Percentiles rank a stretch among this genome's conserved stretches.
These are phyloP conservation scores for Alternaria postmessia DNA, from an alignment of 2,329 filamentous ascomycete species.

Conservation along the genomic window DNA sequence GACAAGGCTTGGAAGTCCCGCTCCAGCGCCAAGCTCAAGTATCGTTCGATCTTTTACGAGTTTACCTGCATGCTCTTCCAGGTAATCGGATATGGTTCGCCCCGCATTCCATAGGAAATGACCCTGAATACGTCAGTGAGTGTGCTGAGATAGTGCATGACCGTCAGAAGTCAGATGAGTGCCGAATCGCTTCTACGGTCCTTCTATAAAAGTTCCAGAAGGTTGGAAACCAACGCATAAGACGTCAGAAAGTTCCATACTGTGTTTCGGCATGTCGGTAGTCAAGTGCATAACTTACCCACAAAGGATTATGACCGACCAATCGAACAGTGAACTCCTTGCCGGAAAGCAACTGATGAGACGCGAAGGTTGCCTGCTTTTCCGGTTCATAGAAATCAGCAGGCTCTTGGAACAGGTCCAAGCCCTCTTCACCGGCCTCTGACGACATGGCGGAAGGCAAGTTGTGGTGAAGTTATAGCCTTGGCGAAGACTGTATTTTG, in stretches of 20 bases:
- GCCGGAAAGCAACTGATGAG: constrained; percentile 74
- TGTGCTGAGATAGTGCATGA: background rate
- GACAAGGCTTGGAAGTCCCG: constrained; percentile 82
- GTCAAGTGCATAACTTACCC: constrained; percentile 61
- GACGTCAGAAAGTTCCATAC: constrained; percentile 4
- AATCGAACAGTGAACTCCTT: constrained; percentile 74
- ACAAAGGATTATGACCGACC: constrained; percentile 86
- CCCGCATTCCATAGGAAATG: constrained; percentile 93
- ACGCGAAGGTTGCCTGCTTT: constrained; percentile 75
- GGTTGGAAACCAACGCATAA: background rate
- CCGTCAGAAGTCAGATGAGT: background rate
- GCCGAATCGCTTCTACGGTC: background rate
- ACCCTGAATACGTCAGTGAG: constrained; percentile 58
- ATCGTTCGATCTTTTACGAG: constrained; percentile 74
- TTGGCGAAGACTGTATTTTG: constrained; percentile 32
- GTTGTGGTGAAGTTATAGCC: constrained; percentile 21
- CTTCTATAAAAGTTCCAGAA: constrained; percentile 5
- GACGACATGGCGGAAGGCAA: constrained; percentile 34
- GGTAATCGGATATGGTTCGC: constrained; percentile 77
- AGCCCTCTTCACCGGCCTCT: constrained; percentile 47
- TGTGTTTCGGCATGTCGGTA: constrained; percentile 1
- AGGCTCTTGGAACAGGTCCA: constrained; percentile 79
- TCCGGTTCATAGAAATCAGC: constrained; percentile 81
- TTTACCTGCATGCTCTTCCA: constrained; percentile 70
- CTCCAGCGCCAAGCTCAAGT: constrained; percentile 88